These are phyloP conservation scores for Torulaspora microellipsoides DNA, from an alignment of 805 yeast genomes.

Conservation along the genomic window DNA sequence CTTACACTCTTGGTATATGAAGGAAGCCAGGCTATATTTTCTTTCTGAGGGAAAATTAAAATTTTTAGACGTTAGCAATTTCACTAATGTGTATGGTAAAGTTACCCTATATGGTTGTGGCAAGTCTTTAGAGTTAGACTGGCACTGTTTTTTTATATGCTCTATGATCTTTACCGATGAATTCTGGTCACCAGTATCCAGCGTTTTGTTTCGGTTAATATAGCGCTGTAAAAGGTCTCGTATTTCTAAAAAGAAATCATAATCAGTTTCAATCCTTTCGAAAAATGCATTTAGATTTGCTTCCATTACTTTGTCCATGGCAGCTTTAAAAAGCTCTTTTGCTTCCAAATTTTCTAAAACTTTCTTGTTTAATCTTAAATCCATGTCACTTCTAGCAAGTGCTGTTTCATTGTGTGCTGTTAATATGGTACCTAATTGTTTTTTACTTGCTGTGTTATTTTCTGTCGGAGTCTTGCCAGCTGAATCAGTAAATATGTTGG, in stretches of 20 bases:
- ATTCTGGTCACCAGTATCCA: constrained; percentile 9
- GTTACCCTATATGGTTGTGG: constrained; percentile 30
- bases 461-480: constrained; percentile 3
- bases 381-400: neutral
- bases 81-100: constrained; percentile 24
- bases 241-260: constrained; percentile 21
- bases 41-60: constrained; percentile 24
- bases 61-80: constrained; percentile 16
- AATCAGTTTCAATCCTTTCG: constrained; percentile 20
- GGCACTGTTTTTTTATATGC: constrained; percentile 13
- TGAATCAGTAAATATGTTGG: constrained; percentile 14
- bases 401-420: neutral
- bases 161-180: constrained; percentile 16
- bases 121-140: constrained; percentile 7
- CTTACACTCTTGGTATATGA: constrained; percentile 30
- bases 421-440: neutral
- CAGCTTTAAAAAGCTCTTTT: constrained; percentile 22
- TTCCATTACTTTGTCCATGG: constrained; percentile 20
- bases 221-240: constrained; percentile 13
- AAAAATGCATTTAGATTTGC: constrained; percentile 18
- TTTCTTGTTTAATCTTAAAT: constrained; percentile 6
- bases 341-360: constrained; percentile 17
- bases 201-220: constrained; percentile 10
- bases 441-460: constrained; percentile 3
- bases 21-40: constrained; percentile 23